A percentile compares a stretch with the other conserved stretches of the same genome.
Evolutionary conservation across 176 grass and related monocot species (phyloP).

Genomic region (Panicum miliaceum): DNA sequence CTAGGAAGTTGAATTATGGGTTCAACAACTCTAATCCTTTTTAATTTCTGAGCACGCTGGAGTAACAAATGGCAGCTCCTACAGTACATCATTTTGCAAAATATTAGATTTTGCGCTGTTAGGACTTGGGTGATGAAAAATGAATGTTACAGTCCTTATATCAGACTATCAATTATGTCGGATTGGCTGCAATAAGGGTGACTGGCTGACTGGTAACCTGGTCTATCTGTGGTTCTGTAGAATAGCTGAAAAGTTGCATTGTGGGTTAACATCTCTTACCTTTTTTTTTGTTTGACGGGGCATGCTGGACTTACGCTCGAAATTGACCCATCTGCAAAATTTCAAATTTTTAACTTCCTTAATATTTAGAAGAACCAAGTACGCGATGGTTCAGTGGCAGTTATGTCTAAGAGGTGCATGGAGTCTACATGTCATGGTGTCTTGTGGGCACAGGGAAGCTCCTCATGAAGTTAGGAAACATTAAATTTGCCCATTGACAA

Average conservation of each 20-base stretch:
- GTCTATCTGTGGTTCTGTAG: not conserved
- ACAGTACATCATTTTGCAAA: not conserved
- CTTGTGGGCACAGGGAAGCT: not conserved
- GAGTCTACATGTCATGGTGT: not conserved
- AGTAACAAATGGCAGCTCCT: not conserved
- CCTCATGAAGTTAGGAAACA: not conserved
- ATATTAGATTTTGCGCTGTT: not conserved
- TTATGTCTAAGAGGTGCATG: not conserved
- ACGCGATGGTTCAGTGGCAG: not conserved
- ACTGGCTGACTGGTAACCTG: not conserved
- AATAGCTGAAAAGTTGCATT: not conserved
- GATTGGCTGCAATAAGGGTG: not conserved
- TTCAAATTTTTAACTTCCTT: not conserved
- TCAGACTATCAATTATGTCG: not conserved
- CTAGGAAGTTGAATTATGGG: constrained; percentile 10
- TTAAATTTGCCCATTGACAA: not conserved
- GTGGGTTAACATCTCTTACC: not conserved
- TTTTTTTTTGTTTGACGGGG: not conserved
- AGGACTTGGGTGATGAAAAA: not conserved
- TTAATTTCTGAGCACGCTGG: not conserved
- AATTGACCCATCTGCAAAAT: not conserved
- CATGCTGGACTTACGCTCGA: not conserved
- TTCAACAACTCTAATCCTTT: not conserved
- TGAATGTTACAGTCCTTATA: not conserved
- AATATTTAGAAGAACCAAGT: not conserved